Evolutionary conservation across 768 basidiomycete species (phyloP), one percentile per base, ranked within the genome.

Genomic region (Mycena albidolilacea): DNA sequence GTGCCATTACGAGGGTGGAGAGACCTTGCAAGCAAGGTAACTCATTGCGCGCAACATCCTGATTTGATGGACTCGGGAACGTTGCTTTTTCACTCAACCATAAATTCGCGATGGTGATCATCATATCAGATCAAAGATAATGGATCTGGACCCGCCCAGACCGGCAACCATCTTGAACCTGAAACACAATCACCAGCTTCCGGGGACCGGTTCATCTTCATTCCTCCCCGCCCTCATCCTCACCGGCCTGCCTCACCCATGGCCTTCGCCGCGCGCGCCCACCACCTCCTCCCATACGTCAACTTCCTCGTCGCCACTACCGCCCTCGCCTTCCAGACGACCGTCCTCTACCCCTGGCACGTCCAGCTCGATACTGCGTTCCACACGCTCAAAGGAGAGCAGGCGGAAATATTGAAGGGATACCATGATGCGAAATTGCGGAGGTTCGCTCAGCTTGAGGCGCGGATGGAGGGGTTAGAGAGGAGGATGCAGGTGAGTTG

Each of bases 331-430:
- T 79, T 79, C 71, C 78, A 79, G 64, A 78, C 74, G 50, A 76
- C 75, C 19, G 77, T 79, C 12, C 70, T 79, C 37, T 79, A 79
- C 70, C 78, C 78, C 14, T 78, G 77, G 77, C 78, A 79, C 54
- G 59, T 77, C 55, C 71, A 79, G 64, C 77, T 79, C n/a, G 78
- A 78, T 48, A 50, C 65, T 12, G 78, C 67, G 15, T 78, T 79
- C 52, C 76, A 69, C 37, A 48, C 12, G 15, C 67, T 70, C 44
- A 64, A 65, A 57, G 38, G 55, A 10, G 63, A 70, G 57, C 69
- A 70, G 68, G 66, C 69, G 23, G 50, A 50, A 44, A 67, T 75
- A 62, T 70, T 79, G 67, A 66, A 67, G 55, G 72, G 58, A 23
- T 77, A 75, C 58, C 78, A 79, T 35, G 75, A 77, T 43, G 67